Base-by-base conservation (phyloP, 2,329 filamentous ascomycete species). In the Knoxdaviesia capensis region DNA sequence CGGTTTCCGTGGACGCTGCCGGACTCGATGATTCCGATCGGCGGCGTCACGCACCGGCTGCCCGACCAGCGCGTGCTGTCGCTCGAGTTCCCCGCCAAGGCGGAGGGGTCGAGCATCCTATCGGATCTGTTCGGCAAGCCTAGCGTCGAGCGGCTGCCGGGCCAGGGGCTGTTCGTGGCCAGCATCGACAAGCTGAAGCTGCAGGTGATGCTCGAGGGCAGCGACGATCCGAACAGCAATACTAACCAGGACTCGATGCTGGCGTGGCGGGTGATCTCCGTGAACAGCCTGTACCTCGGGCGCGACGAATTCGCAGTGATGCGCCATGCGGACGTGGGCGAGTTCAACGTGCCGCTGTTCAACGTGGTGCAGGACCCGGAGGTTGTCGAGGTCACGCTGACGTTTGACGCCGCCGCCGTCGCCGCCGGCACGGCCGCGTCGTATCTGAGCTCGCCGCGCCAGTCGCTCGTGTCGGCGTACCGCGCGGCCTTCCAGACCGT, bases 1-100 rank as follows among this genome's bases (percentile, higher is more conserved):
- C 78, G 83, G 51, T 96, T 86, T 53, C 90, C 90, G 0, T 96
- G 88, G 88, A 96, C 90, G 0, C 63, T 98, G 0, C 88, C 90
- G 0, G 64, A 66, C 1, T 68, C 73, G 30, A 66, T 93, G 50
- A 68, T 94, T 3, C 85, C 87, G 0, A 59, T 63, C 7, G 75
- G 92, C 51, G 88, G 81, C 1, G 79, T 69, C n/a, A 93, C 84
- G 49, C 69, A 78, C 5, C 74, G 71, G 8, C 77, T 93, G 48
- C 68, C 74, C 5, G 66, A 76, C 44, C 78, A 80, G 11, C 67
- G 79, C 7, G 80, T 84, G 3, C 77, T 90, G 20, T 64, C 64
- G 41, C 71, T 79, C 43, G 74, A 79, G 49, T 79, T 79, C 49
- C 70, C 74, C 1, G 57, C 64, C 7, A 65, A 58, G 38, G 59